phyloP scores from a whole-genome alignment of 345 rosid species.

The Alliaria petiolata region DNA sequence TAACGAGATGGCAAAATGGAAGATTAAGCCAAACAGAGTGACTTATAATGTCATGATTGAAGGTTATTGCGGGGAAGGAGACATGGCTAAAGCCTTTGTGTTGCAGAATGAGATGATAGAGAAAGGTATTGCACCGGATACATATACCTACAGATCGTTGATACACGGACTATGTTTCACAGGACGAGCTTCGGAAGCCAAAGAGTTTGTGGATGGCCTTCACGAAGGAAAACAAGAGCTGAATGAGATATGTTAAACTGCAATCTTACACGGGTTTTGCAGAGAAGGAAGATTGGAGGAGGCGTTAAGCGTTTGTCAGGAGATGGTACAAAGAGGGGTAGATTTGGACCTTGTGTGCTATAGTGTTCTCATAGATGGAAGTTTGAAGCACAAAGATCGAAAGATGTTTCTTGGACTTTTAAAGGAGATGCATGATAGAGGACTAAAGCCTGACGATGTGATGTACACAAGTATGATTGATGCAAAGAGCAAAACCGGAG shows the following conservation, averaged over 20 bases:
- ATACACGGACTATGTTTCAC: slow-evolving; percentile 68
- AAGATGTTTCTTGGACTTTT: slow-evolving; percentile 45
- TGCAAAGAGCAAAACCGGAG: slow-evolving; percentile 68
- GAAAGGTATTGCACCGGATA: slow-evolving; percentile 76
- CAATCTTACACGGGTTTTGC: slow-evolving; percentile 74
- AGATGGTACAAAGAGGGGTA: slow-evolving; percentile 73
- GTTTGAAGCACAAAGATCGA: slow-evolving; percentile 52
- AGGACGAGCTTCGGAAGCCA: slow-evolving; percentile 69
- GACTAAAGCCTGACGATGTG: slow-evolving; percentile 70
- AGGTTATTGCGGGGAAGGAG: slow-evolving; percentile 60
- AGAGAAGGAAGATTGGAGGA: slow-evolving; percentile 75
- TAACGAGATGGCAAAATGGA: slow-evolving; percentile 55
- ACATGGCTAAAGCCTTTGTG: slow-evolving; percentile 54
- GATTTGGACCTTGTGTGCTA: slow-evolving; percentile 83
- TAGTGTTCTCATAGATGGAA: slow-evolving; percentile 74
- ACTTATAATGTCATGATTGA: slow-evolving; percentile 86
- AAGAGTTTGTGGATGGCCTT: slow-evolving; percentile 63
- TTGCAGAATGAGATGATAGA: slow-evolving; percentile 60
- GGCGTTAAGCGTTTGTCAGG: slow-evolving; percentile 54
- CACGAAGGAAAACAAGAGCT: slow-evolving; percentile 48
- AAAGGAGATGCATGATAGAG: slow-evolving; percentile 61
- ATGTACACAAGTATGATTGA: slow-evolving; percentile 86
- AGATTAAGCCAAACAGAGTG: slow-evolving; percentile 65
- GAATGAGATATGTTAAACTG: slow-evolving; percentile 84
- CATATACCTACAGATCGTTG: slow-evolving; percentile 75